Percentiles rank a stretch among this genome's conserved stretches.
These are phyloP conservation scores for Ustilago cynodontis DNA, from an alignment of 1,284 basidiomycete species.

Conservation along the genomic window DNA sequence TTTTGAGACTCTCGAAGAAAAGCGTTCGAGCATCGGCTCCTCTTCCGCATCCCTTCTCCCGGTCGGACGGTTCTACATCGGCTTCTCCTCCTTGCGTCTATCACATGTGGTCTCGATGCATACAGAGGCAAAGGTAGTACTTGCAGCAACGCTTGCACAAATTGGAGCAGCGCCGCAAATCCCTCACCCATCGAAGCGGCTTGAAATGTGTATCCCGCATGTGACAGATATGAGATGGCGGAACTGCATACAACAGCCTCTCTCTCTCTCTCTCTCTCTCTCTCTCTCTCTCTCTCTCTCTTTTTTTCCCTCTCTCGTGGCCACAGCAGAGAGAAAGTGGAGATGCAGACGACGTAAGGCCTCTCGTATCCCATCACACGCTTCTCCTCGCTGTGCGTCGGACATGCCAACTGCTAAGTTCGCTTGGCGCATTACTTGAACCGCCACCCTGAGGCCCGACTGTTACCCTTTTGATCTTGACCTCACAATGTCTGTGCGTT, in stretches of 20 bases:
- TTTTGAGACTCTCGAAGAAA: background rate
- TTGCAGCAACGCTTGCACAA: background rate
- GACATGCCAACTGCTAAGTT: background rate
- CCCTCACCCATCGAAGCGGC: background rate
- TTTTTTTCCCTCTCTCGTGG: too few species aligned
- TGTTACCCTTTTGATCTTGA: background rate
- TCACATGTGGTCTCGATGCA: conserved; percentile 4
- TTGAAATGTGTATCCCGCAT: background rate
- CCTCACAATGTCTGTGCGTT: background rate
- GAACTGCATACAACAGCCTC: too few species aligned
- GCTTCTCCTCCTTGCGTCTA: conserved; percentile 6
- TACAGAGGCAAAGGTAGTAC: background rate
- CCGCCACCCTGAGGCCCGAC: too few species aligned
- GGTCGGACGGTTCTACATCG: conserved; percentile 2
- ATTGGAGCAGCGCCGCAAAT: background rate
- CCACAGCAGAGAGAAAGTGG: background rate
- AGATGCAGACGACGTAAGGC: background rate
- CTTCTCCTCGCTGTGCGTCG: background rate
- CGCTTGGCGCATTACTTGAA: background rate
- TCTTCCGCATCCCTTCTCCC: conserved; percentile 7
- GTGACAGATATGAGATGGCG: background rate
- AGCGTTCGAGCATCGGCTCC: conserved; percentile 4
- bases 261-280: background rate
- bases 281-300: background rate
- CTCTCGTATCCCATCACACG: background rate